Evolutionary conservation across 768 basidiomycete genomes (phyloP).

Genomic region (Tylopilus rubrobrunneus): DNA sequence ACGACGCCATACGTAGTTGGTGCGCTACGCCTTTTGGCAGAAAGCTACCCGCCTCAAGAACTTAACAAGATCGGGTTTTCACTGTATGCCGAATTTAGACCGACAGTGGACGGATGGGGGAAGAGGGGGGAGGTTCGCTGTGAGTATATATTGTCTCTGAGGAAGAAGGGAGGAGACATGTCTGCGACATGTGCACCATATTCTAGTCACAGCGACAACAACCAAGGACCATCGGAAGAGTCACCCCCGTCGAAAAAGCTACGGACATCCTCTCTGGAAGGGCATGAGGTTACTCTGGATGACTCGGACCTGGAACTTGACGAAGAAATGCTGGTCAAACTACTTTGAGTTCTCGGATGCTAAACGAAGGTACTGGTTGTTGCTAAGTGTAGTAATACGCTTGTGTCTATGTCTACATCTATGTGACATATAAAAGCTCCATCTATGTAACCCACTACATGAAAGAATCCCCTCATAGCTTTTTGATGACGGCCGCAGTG

Average conservation of each 20-base stretch:
- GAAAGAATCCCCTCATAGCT: slow-evolving; percentile 41
- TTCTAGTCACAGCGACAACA: background rate
- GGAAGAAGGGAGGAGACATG: slow-evolving; percentile 32
- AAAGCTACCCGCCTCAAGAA: slow-evolving; percentile 53
- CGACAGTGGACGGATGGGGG: slow-evolving; percentile 80
- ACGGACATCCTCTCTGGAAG: slow-evolving; percentile 41
- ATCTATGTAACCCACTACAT: background rate
- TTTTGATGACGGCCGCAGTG: slow-evolving; percentile 87
- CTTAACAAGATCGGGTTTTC: slow-evolving; percentile 67
- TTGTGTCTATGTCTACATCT: slow-evolving; percentile 24
- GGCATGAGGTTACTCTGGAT: slow-evolving; percentile 51
- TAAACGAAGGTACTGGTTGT: slow-evolving; percentile 12
- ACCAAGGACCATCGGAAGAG: slow-evolving; percentile 14
- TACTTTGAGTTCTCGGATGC: slow-evolving; percentile 7
- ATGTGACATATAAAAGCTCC: slow-evolving; percentile 15
- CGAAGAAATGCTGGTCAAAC: slow-evolving; percentile 35
- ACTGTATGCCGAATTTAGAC: slow-evolving; percentile 86
- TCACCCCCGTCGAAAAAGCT: slow-evolving; percentile 38
- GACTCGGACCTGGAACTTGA: slow-evolving; percentile 41
- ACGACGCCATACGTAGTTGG: slow-evolving; percentile 77
- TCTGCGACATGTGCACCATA: slow-evolving; percentile 10
- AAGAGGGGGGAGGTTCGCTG: slow-evolving; percentile 72
- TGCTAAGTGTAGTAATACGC: slow-evolving; percentile 6
- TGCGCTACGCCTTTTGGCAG: slow-evolving; percentile 64
- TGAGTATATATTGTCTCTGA: slow-evolving; percentile 59